Evolutionary conservation across 805 yeast genomes (phyloP), one percentile per base, ranked within the genome.

Genomic region (Starmerella apicola): DNA sequence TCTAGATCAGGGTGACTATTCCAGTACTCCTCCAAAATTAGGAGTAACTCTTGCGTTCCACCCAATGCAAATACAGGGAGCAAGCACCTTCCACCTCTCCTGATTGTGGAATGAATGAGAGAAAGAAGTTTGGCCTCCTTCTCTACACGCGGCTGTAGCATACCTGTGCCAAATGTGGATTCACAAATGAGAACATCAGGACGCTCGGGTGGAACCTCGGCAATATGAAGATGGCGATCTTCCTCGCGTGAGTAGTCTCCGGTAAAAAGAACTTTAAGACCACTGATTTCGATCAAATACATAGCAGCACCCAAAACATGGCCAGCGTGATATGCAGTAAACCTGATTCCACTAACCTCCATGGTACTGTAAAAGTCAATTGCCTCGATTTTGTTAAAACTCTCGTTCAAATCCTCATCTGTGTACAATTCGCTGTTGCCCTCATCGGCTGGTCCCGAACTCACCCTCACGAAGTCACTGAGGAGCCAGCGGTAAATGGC

Each of bases 241-340:
- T 82, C 85, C 59, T 88, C 97, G 53, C 99, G 70, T 3, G 97
- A 88, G 56, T 83, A 91, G 60, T 91, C 99, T 41, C 99, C 99
- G 0, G 99, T 91, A 57, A 88, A 91, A 37, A 91, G 60, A 0
- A 84, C 69, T 50, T 83, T 81, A 43, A 88, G 64, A 0, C 96
- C 96, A 16, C 95, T 95, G 52, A 91, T 80, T 59, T 91, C 99
- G 36, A 91, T 74, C 49, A 91, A 77, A 59, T 78, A 91, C 97
- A 91, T 91, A 10, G 97, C 95, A 9, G 98, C 97, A 40, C 99
- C 99, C 32, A 91, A 66, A 10, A 91, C 99, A 68, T 91, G 99
- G n/a, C 99, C 99, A 6, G 99, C 99, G 63, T 88, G 99, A 59
- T 80, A 91, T 1, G 98, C 98, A 1, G 98, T 91, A 64, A 91